Conservation (phyloP, 2,329 filamentous ascomycete species). For the Metarhizium rileyi region DNA sequence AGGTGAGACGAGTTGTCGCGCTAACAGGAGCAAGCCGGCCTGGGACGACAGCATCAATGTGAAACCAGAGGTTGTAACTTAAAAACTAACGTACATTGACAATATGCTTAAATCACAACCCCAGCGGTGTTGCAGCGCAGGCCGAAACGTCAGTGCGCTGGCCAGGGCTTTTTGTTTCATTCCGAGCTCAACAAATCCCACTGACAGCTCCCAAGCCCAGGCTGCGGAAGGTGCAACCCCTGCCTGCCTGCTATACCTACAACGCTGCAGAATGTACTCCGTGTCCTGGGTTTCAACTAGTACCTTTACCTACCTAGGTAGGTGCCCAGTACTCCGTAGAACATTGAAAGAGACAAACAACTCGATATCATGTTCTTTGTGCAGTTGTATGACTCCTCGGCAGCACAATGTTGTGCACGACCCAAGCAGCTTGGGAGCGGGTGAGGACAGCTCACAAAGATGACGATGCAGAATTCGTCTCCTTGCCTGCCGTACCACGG, state of each 20-base stretch:
- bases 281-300: no score
- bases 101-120: background rate
- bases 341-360: no score
- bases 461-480: no score
- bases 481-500: no score
- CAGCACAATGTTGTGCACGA: no score
- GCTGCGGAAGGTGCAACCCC: background rate
- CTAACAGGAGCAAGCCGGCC: background rate
- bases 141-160: background rate
- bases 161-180: background rate
- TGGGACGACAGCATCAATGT: background rate
- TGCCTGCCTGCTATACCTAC: background rate
- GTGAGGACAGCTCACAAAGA: background rate
- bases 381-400: background rate
- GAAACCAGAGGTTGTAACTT: background rate
- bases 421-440: no score
- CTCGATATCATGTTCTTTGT: background rate
- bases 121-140: background rate
- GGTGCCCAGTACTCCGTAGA: no score
- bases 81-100: no score
- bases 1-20: background rate
- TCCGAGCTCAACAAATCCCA: background rate
- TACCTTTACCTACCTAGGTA: no score
- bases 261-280: no score
- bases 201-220: no score